Conservation (phyloP, 768 basidiomycete species). For the Suillus subalutaceus region DNA sequence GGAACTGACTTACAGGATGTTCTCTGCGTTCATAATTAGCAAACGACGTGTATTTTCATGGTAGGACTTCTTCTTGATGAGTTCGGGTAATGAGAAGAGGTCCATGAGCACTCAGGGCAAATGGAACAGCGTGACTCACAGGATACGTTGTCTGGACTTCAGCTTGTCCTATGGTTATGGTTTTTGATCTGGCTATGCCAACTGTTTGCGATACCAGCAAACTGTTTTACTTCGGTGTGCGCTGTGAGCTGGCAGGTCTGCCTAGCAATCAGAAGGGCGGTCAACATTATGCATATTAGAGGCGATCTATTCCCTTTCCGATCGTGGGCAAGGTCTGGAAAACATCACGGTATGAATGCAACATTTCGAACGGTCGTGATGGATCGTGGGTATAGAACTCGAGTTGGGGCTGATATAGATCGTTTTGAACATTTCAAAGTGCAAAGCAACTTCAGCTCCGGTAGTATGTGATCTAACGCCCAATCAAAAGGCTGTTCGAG, state of each 20-base stretch:
- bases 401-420: not conserved
- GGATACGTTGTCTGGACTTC: conserved; percentile 25
- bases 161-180: conserved; percentile 19
- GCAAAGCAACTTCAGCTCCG: not conserved
- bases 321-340: not conserved
- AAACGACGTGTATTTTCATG: not conserved
- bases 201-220: not conserved
- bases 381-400: not conserved
- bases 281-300: not conserved
- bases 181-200: not conserved
- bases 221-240: not conserved
- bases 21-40: conserved; percentile 18
- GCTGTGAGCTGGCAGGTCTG: not conserved
- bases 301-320: not conserved
- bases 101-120: conserved; percentile 25
- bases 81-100: conserved; percentile 32
- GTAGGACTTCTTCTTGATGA: conserved; percentile 20
- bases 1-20: conserved; percentile 24
- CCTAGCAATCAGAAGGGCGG: not conserved
- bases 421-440: not conserved
- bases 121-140: conserved; percentile 27
- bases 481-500: not conserved
- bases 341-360: not conserved
- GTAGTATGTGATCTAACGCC: too few species aligned
- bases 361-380: not conserved